Evolutionary conservation across 768 basidiomycete species (phyloP).

Genomic region (Auriculariales sp.): DNA sequence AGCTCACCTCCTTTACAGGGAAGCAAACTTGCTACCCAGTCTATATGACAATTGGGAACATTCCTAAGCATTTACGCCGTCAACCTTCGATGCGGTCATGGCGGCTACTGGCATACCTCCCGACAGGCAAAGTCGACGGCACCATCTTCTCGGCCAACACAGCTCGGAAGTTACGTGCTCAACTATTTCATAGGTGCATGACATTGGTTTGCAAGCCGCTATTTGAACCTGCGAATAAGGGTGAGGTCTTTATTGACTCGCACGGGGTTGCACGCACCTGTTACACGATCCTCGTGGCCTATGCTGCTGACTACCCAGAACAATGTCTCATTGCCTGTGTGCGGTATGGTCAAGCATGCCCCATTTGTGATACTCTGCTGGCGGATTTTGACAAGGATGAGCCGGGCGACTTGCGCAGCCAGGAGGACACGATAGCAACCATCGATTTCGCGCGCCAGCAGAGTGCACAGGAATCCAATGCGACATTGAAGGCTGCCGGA

Average conservation of each 20-base stretch:
- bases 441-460: neutral
- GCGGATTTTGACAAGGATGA: slow-evolving; percentile 5
- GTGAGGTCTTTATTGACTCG: slow-evolving; percentile 20
- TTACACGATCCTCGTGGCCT: slow-evolving; percentile 26
- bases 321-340: slow-evolving; percentile 22
- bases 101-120: slow-evolving; percentile 25
- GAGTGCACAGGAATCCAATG: neutral
- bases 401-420: neutral
- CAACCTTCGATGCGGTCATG: slow-evolving; percentile 21
- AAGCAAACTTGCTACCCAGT: slow-evolving; percentile 18
- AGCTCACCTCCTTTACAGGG: slow-evolving; percentile 10
- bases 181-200: slow-evolving; percentile 26
- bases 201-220: slow-evolving; percentile 18
- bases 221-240: slow-evolving; percentile 15
- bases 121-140: slow-evolving; percentile 18
- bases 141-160: slow-evolving; percentile 2
- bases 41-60: slow-evolving; percentile 28
- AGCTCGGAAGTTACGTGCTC: neutral
- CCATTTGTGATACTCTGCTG: slow-evolving; percentile 6
- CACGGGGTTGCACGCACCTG: slow-evolving; percentile 18
- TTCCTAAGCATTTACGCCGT: slow-evolving; percentile 23
- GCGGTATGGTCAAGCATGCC: slow-evolving; percentile 11
- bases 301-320: slow-evolving; percentile 29
- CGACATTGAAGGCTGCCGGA: neutral
- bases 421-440: neutral